Base-by-base conservation (phyloP, 495 filamentous ascomycete genomes). In the Parmelia sp. region DNA sequence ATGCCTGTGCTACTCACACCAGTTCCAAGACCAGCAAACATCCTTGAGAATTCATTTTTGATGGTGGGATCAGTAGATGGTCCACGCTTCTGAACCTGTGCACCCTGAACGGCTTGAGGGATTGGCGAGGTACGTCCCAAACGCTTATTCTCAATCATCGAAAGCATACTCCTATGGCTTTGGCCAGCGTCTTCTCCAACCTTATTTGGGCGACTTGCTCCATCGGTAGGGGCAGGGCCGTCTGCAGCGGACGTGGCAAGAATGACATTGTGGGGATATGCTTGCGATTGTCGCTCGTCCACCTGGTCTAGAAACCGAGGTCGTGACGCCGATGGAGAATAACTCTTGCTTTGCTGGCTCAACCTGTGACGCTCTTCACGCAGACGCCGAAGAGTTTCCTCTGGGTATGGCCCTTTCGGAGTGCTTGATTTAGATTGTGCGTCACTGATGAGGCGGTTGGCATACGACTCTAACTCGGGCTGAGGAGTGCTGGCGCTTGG, bases 61-160 rank as follows among this genome's bases (percentile, higher is more conserved):
- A 96, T 92, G 14, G 85, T 85, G 0, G 91, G 86, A 68, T 95
- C 91, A 9, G 86, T 88, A 29, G 84, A 84, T 3, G 90, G 88
- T 19, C 88, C 88, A 40, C 86, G 80, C 40, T 85, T 81, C 66
- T 90, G 88, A 37, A 86, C 88, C 75, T 95, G 91, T 9, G 90
- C 92, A 23, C 92, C 92, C 70, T 96, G 92, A 4, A 96, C 92
- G 14, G 92, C 91, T 75, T 96, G 92, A 9, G 92, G 92, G 21
- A 96, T 77, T 0, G 92, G 92, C 29, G 92, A 96, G n/a, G 78
- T 75, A 35, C 79, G 80, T 0, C 82, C 79, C n/a, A 74, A 71
- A 29, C 78, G 74, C 65, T 79, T 80, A 23, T 62, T 66, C 58
- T 82, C 77, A n/a, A 74, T 72, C 17, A 81, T 70, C 1, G 76